Base-by-base conservation (phyloP, 2,329 filamentous ascomycete species). In the Phialophora verrucosa region DNA sequence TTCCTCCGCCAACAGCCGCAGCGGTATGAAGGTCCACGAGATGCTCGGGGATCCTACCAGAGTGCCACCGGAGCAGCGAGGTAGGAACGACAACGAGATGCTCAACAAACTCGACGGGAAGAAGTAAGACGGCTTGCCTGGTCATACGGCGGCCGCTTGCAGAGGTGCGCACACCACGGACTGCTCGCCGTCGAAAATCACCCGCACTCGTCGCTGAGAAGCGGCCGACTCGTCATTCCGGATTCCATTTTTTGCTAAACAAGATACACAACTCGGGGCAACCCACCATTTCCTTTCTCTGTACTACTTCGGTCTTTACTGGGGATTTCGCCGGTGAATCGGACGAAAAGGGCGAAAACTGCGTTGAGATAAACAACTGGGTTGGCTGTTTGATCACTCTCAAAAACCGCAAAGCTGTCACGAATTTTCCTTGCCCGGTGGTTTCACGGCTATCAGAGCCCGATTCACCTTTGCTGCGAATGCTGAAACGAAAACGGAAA, bases 51-150 rank as follows among this genome's bases (percentile, higher is more conserved):
- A 65, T 59, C 79, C 76, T 38, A 49, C 70, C 29, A 60, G 53
- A 31, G 59, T 51, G 4, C 42, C 35, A 27, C 55, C 67, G 12
- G 69, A 70, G 27, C 66, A 77, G 29, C 79, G 82, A 32, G 80
- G 78, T 49, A 81, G 78, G 65, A 80, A 79, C 31, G 82, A 83
- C 72, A 83, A 80, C 67, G 80, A 82, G 64, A 83, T 83, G 82
- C 77, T 83, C 47, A 83, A 62, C 69, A 73, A 73, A 54, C 69
- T 73, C 12, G 71, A 73, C 58, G 69, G 71, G 67, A 73, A 73
- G 68, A 73, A 73, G 63, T 71, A 71, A 35, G 27, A 20, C 31
- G 31, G 25, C 56, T 56, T 23, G 35, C 25, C 51, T n/a, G 29
- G 29, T 57, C 14, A 29, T 47, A 29, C n/a, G 35, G 17, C 38